These are phyloP conservation scores for Hypoxylon intermedium DNA, from an alignment of 495 filamentous ascomycete species.

Conservation along the genomic window DNA sequence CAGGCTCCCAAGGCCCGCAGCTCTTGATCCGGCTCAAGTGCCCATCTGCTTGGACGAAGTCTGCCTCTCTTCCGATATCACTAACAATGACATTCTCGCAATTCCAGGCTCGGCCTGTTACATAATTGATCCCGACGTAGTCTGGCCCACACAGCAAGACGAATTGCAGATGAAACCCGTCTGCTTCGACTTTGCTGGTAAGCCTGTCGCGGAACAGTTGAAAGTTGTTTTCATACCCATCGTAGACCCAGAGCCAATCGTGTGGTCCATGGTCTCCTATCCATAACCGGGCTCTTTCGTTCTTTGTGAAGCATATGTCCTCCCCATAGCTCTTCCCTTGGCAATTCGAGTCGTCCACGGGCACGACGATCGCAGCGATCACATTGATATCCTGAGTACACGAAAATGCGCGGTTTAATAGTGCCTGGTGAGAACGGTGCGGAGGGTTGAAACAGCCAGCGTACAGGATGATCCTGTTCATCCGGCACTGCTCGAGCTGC, in stretches of 20 bases:
- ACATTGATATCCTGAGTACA: constrained; percentile 13
- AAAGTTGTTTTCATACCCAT: neutral
- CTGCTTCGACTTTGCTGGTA: neutral
- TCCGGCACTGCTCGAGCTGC: neutral
- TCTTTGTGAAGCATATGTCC: neutral
- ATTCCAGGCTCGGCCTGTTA: neutral
- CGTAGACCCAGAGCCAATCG: constrained; percentile 17
- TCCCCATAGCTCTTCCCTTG: neutral
- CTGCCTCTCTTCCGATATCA: constrained; percentile 9
- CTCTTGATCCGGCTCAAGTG: neutral
- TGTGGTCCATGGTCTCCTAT: constrained; percentile 5
- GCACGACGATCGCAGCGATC: constrained; percentile 13
- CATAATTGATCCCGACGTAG: neutral
- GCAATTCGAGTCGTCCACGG: neutral
- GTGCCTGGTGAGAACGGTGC: constrained; percentile 3
- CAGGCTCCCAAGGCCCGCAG: constrained; percentile 1
- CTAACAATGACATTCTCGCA: constrained; percentile 5
- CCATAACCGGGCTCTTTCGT: constrained; percentile 3
- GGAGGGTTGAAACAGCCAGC: constrained; percentile 21
- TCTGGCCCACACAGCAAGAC: constrained; percentile 5
- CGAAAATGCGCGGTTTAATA: constrained; percentile 5
- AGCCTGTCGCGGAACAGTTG: neutral
- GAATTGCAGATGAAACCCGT: constrained; percentile 6
- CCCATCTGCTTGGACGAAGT: constrained; percentile 4
- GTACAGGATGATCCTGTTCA: constrained; percentile 13